Percentiles rank a stretch among this genome's conserved stretches.
Evolutionary conservation across 306 rosid species (phyloP).

Genomic region (Vachellia collinsii): DNA sequence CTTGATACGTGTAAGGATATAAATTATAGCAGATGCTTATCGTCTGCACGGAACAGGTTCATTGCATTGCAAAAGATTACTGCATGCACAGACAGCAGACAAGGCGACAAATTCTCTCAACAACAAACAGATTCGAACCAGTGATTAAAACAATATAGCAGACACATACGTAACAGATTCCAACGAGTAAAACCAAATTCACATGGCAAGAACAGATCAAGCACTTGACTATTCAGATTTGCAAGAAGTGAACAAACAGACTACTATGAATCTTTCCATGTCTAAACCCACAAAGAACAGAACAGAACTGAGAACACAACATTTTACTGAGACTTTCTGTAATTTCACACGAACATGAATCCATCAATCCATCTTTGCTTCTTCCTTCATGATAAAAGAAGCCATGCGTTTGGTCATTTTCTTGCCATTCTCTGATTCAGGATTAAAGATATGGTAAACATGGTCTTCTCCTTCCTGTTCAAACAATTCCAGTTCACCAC

Average conservation of each 20-base stretch:
- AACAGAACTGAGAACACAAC: not conserved
- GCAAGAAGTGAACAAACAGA: slow-evolving; percentile 9
- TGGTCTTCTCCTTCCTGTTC: slow-evolving; percentile 38
- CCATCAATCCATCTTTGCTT: not conserved
- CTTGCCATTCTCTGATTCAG: slow-evolving; percentile 22
- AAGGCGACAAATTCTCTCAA: too few relatives aligned
- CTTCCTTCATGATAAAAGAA: slow-evolving; percentile 19
- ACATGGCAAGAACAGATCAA: not conserved
- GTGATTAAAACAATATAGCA: not conserved
- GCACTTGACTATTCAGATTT: not conserved
- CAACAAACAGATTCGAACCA: not conserved
- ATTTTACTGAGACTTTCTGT: not conserved
- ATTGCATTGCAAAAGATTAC: too few relatives aligned
- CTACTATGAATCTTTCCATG: not conserved
- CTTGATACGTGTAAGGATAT: too few relatives aligned
- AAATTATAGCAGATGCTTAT: too few relatives aligned
- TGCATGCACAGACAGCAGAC: too few relatives aligned
- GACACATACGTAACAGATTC: not conserved
- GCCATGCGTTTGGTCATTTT: slow-evolving; percentile 15
- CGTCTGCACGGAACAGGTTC: too few relatives aligned
- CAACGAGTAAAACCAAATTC: not conserved
- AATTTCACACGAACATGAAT: not conserved
- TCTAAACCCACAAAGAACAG: not conserved
- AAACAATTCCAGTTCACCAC: slow-evolving; percentile 37
- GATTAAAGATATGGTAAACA: slow-evolving; percentile 29